Base-by-base conservation (phyloP, 2,329 filamentous ascomycete species). In the Hypoxylon rubiginosum region DNA sequence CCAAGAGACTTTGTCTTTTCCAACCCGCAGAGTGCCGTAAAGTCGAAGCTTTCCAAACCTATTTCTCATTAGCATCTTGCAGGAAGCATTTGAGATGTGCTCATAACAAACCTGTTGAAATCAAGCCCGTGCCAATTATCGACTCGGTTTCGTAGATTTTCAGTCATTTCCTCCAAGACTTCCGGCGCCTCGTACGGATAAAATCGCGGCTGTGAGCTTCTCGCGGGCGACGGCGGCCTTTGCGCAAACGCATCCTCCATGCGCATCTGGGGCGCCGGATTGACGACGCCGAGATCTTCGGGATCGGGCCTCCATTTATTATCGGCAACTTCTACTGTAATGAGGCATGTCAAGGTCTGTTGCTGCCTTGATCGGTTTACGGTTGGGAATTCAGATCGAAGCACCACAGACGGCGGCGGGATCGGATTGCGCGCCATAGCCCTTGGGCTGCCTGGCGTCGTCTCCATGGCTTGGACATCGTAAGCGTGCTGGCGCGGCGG, bases 41-140 rank as follows among this genome's bases (percentile, higher is more conserved):
- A 98, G 83, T 32, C 94, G 90, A 70, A 99, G 85, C 76, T 96
- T 97, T 68, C 96, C 96, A 77, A 99, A 99, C 70, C 92, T 92
- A 72, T 91, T 71, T 51, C 48, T 49, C 32, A 13, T 82, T 71
- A 82, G 77, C 60, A 52, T 48, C 3, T 50, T 19, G 28, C 45
- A 34, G 10, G 32, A 32, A 30, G 13, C 13, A 32, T 59, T 53
- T 41, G 30, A 13, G 17, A 43, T 49, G 13, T 39, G 58, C 55
- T 34, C 51, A 21, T 61, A 64, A 69, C 83, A 73, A 82, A 91
- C 86, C 92, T 88, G 75, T 89, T 88, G 75, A 97, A 97, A 76
- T 98, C 95, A 19, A 99, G 84, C 0, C 96, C 95, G 77, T 99
- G 96, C 96, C 96, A 99, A 73, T 98, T 97, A 74, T 99, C 96